Evolutionary conservation across 2,329 filamentous ascomycete genomes (phyloP).

Genomic region (Aspergillus caelatus): DNA sequence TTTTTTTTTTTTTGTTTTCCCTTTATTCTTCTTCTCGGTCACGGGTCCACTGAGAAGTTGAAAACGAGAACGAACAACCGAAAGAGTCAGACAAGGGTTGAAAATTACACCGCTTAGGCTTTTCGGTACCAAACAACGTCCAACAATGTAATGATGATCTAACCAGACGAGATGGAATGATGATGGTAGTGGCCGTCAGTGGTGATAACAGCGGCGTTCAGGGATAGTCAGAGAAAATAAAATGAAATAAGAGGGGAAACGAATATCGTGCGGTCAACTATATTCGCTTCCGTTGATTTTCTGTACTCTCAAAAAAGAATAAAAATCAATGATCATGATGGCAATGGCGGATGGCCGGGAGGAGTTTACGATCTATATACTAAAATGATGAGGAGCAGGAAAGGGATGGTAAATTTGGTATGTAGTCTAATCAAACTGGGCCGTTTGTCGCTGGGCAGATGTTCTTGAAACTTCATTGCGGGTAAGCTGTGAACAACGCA

Average conservation of each 20-base stretch:
- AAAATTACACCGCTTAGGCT: conserved; percentile 12
- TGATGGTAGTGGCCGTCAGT: conserved; percentile 13
- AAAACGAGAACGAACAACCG: not conserved
- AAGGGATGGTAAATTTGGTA: conserved; percentile 23
- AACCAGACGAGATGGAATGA: conserved; percentile 11
- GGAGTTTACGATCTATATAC: conserved; percentile 24
- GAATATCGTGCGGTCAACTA: not conserved
- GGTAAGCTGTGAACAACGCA: conserved; percentile 17
- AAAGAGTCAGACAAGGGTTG: conserved; percentile 6
- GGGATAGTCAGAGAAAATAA: not conserved
- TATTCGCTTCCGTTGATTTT: not conserved
- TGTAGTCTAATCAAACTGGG: conserved; percentile 20
- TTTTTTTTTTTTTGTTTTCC: too few relatives aligned
- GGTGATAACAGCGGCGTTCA: conserved; percentile 15
- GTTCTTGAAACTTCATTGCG: conserved; percentile 8
- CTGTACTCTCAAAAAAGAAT: not conserved
- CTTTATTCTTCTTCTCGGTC: not conserved
- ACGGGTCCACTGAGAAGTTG: not conserved
- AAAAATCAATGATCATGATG: not conserved
- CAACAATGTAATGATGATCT: conserved; percentile 25
- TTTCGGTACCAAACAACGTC: conserved; percentile 8
- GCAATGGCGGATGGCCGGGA: conserved; percentile 11
- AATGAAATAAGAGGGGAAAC: not conserved
- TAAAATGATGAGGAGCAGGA: conserved; percentile 10
- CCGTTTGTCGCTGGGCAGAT: conserved; percentile 20